Base-by-base conservation (phyloP, 2,329 filamentous ascomycete species). In the Colletotrichum sp. region DNA sequence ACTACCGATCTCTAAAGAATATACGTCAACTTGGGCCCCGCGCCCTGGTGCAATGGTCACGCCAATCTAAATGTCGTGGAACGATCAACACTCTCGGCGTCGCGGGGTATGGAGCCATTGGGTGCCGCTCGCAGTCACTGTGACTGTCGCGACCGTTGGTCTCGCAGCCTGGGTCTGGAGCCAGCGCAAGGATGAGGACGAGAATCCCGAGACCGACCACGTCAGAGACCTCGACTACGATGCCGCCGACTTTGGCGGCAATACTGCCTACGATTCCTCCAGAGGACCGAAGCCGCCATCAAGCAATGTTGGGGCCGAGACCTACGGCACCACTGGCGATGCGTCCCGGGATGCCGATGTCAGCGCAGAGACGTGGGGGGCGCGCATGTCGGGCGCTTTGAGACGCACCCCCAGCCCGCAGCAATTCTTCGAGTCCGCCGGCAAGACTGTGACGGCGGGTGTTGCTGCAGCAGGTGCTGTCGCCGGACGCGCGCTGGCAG, bases 151-250 rank as follows among this genome's bases (percentile, higher is more conserved):
- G 77, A 95, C 96, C 26, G 93, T 95, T 71, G 96, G 96, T 39
- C 87, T 98, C 64, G 96, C 94, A 69, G 95, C 95, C 73, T 99
- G 96, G 96, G 92, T 96, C 77, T 98, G 96, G 96, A 98, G 94
- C 84, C 96, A 98, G 86, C 94, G 95, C 81, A 92, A 90, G 81
- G 93, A 95, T 79, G 91, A 93, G 75, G 93, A 95, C 69, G 93
- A 96, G 32, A 90, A 92, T 69, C 90, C 91, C 73, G 89, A 92
- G 77, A 88, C 90, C 78, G 90, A 92, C 69, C 87, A 88, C 71
- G 86, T 87, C 80, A 88, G 88, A 71, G 88, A 88, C 77, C 84
- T 89, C 77, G 87, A 88, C 83, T 87, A 87, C 78, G 84, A 84
- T 74, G 83, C 83, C 77, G 83, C 89, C 75, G 89, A 91, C 80